A percentile compares a stretch with the other conserved stretches of the same genome.
phyloP scores from a whole-genome alignment of 2,329 filamentous ascomycete species.

The Neophaeococcomyces aloes region DNA sequence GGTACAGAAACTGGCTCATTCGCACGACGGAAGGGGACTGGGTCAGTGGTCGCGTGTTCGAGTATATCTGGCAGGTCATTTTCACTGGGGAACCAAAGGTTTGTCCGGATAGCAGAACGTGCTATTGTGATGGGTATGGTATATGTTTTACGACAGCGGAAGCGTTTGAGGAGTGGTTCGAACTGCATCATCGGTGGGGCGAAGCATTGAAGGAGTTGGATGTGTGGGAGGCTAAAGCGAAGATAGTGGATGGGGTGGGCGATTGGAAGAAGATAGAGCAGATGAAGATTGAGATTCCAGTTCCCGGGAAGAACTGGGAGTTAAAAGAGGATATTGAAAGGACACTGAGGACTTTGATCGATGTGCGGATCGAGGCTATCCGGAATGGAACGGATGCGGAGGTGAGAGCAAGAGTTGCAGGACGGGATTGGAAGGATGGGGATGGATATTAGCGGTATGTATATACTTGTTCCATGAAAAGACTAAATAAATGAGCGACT shows the following conservation, averaged over 20 bases:
- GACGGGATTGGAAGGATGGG: constrained; percentile 45
- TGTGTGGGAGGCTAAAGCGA: constrained; percentile 32
- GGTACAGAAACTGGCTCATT: constrained; percentile 51
- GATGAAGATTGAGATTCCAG: constrained; percentile 15
- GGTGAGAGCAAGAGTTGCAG: constrained; percentile 42
- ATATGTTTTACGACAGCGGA: constrained; percentile 47
- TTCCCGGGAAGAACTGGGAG: constrained; percentile 29
- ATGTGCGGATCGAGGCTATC: constrained; percentile 35
- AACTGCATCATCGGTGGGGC: constrained; percentile 33
- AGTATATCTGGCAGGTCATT: constrained; percentile 55
- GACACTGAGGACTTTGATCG: constrained; percentile 34
- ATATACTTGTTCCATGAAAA: too few species aligned
- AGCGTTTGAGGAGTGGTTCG: constrained; percentile 40
- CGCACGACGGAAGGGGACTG: constrained; percentile 46
- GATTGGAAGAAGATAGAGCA: constrained; percentile 14
- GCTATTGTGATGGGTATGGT: constrained; percentile 56
- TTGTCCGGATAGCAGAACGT: constrained; percentile 43
- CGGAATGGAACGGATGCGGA: constrained; percentile 42
- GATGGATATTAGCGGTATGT: constrained; percentile 50
- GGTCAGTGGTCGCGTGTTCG: constrained; percentile 50
- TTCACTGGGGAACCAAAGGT: constrained; percentile 42
- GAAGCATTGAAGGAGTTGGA: constrained; percentile 33
- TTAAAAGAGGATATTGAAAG: constrained; percentile 36
- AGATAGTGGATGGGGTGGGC: constrained; percentile 21
- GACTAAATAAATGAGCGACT: too few species aligned